A percentile compares a stretch with the other conserved stretches of the same genome.
These are phyloP conservation scores for Claviceps sorghi DNA, from an alignment of 2,329 filamentous ascomycete genomes.

Conservation along the genomic window DNA sequence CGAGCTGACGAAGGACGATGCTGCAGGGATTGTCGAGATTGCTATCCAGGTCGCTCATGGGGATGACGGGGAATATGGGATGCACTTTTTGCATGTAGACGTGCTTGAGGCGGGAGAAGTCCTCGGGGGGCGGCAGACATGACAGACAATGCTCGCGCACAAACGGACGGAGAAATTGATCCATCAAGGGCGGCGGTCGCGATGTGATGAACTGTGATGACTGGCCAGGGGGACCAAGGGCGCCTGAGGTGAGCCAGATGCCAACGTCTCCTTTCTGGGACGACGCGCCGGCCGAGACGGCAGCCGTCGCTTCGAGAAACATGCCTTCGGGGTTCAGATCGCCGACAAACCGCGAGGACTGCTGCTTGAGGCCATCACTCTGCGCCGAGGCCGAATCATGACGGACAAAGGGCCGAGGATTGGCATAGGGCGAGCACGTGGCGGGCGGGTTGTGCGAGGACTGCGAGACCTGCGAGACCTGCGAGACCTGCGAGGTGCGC, in stretches of 20 bases:
- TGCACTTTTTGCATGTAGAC: conserved; percentile 39
- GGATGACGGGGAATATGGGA: conserved; percentile 38
- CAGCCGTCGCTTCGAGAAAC: conserved; percentile 38
- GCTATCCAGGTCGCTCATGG: conserved; percentile 19
- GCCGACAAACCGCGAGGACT: conserved; percentile 37
- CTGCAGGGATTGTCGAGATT: conserved; percentile 19
- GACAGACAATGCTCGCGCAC: conserved; percentile 31
- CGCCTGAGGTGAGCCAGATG: conserved; percentile 33
- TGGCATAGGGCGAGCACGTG: background rate
- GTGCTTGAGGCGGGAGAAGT: conserved; percentile 29
- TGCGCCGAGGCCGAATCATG: background rate
- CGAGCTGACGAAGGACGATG: conserved; percentile 36
- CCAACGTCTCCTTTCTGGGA: conserved; percentile 39
- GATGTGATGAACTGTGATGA: conserved; percentile 24
- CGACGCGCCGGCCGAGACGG: conserved; percentile 16
- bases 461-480: background rate
- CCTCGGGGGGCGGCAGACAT: conserved; percentile 30
- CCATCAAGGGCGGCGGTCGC: conserved; percentile 24
- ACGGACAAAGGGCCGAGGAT: background rate
- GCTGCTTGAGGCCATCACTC: conserved; percentile 3
- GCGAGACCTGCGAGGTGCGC: background rate
- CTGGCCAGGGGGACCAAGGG: conserved; percentile 13
- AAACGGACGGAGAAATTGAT: conserved; percentile 26
- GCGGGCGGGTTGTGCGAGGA: background rate
- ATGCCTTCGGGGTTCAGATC: conserved; percentile 46